Evolutionary conservation across 805 yeast species (phyloP).

Genomic region (Wickerhamiella sergipiensis): DNA sequence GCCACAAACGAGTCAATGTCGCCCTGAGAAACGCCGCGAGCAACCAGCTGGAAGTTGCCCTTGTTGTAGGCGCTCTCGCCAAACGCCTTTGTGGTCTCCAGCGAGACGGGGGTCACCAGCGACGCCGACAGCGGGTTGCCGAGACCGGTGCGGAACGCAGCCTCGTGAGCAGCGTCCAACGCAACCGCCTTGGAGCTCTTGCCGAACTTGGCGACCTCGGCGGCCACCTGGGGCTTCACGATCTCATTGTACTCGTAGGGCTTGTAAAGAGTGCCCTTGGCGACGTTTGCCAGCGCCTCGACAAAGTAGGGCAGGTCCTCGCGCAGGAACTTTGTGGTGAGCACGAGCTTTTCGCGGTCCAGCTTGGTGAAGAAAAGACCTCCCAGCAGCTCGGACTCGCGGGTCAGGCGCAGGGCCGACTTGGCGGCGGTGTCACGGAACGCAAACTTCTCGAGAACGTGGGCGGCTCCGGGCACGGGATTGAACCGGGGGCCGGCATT

Average conservation of each 20-base stretch:
- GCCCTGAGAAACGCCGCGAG: conserved; percentile 55
- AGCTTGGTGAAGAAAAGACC: conserved; percentile 58
- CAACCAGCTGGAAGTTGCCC: conserved; percentile 58
- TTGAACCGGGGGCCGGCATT: conserved; percentile 68
- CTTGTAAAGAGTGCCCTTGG: conserved; percentile 54
- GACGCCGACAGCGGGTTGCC: conserved; percentile 74
- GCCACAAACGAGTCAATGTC: conserved; percentile 63
- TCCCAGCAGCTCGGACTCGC: conserved; percentile 91
- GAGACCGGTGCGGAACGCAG: conserved; percentile 75
- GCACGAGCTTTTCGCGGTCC: conserved; percentile 72
- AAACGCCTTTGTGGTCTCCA: conserved; percentile 52
- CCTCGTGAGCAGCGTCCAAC: conserved; percentile 62
- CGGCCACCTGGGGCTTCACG: conserved; percentile 63
- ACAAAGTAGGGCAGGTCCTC: conserved; percentile 88
- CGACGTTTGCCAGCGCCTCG: conserved; percentile 63
- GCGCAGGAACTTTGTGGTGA: conserved; percentile 70
- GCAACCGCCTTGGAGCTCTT: conserved; percentile 45
- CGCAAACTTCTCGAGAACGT: conserved; percentile 68
- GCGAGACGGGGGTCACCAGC: conserved; percentile 41
- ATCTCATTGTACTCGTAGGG: conserved; percentile 74
- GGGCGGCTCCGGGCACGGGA: conserved; percentile 65
- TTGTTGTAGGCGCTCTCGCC: conserved; percentile 57
- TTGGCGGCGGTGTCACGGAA: conserved; percentile 65
- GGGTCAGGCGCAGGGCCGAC: conserved; percentile 81
- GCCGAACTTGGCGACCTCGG: conserved; percentile 37